Evolutionary conservation across 2,329 filamentous ascomycete genomes (phyloP).

Genomic region (Arthrobotrys pseudoclavata): DNA sequence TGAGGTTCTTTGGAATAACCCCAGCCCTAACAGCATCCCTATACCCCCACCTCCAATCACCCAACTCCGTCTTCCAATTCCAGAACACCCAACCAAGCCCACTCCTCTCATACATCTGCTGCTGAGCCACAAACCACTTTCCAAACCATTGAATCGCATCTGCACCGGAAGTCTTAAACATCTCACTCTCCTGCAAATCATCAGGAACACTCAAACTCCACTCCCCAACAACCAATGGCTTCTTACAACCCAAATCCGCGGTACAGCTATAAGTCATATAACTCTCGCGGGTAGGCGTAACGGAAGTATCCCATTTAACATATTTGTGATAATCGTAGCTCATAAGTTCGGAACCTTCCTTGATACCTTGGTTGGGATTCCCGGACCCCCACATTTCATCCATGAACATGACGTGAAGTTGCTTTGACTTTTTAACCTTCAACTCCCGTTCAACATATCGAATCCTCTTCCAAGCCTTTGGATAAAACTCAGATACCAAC

Average conservation of each 20-base stretch:
- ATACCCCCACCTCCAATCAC: constrained; percentile 71
- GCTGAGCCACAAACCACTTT: constrained; percentile 73
- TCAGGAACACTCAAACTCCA: constrained; percentile 72
- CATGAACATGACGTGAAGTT: constrained; percentile 72
- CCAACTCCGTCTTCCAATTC: constrained; percentile 71
- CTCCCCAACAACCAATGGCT: constrained; percentile 72
- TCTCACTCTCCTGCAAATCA: constrained; percentile 68
- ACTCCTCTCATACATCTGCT: constrained; percentile 70
- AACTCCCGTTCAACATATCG: constrained; percentile 69
- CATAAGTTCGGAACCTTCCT: constrained; percentile 66
- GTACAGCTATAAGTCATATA: constrained; percentile 71
- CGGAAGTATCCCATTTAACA: constrained; percentile 70
- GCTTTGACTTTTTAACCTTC: constrained; percentile 67
- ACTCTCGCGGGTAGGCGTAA: constrained; percentile 68
- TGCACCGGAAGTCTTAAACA: constrained; percentile 64
- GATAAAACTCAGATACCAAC: constrained; percentile 69
- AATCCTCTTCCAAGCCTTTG: constrained; percentile 68
- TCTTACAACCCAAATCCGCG: constrained; percentile 67
- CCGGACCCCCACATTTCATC: constrained; percentile 72
- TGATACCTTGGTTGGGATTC: constrained; percentile 69
- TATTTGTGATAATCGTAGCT: constrained; percentile 72
- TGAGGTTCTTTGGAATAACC: constrained; percentile 65
- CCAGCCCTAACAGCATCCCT: constrained; percentile 67
- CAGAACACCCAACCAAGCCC: constrained; percentile 73
- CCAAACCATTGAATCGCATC: constrained; percentile 70